Base-by-base conservation (phyloP, 768 basidiomycete species). In the Podaxis mareebaensis region DNA sequence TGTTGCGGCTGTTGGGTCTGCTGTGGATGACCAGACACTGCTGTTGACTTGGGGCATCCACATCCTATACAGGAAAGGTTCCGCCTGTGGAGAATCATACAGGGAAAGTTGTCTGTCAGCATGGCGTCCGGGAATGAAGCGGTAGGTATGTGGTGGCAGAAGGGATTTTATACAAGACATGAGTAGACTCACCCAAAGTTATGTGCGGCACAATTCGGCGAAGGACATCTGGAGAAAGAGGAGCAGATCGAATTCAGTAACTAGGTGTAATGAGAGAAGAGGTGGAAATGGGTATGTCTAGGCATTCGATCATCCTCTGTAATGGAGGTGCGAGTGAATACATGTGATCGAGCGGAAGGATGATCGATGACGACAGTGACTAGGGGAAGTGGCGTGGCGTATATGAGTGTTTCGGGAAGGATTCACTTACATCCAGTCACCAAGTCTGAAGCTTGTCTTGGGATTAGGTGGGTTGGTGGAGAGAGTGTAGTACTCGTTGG, bases 51-150 rank as follows among this genome's bases (percentile, higher is more conserved):
- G 53, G 88, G 83, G 69, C 80, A 84, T 66, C 90, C 91, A 70
- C 92, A 93, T 48, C 87, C 89, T 68, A 91, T 90, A 77, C 91
- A 93, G 33, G 83, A 76, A 53, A 87, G 68, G 73, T 93, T 93
- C 64, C 92, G 90, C 65, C 91, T 93, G 74, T 78, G 79, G 60
- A 81, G 70, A 64, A 82, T 77, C 75, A 79, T 80, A 69, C 81
- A 81, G 65, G 79, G 80, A 67, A 83, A 83, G 5, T 75, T 73
- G 52, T 81, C 74, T 52, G 81, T 82, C 67, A 85, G 79, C 73
- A 81, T 78, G 65, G 65, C 60, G 65, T 60, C 38, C 30, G 61
- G 58, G 53, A 28, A 57, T 39, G 42, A 67, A 63, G 53, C 62
- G 55, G 65, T 44, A 51, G 30, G 63, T 67, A 39, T 39, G 53